Conservation (phyloP, 176 grass and related monocot genomes). For the Aegilops longissima region DNA sequence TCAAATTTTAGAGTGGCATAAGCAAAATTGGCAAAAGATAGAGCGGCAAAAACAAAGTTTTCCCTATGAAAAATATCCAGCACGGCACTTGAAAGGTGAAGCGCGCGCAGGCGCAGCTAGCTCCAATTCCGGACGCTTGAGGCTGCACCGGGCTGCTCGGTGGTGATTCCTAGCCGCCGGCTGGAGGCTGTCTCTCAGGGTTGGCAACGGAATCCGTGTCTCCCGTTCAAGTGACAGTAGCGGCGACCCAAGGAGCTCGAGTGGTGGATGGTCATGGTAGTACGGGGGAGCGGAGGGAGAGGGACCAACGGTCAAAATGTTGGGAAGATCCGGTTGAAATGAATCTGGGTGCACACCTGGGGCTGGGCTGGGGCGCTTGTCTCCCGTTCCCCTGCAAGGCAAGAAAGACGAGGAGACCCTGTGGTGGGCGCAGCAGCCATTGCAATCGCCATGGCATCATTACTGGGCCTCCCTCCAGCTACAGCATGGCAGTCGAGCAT, state of each 20-base stretch:
- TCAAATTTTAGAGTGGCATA: no score
- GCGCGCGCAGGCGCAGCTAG: no score
- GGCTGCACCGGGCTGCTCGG: no score
- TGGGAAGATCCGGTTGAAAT: background rate
- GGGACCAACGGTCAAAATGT: conserved; percentile 35
- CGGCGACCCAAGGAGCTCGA: no score
- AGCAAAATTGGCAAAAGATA: no score
- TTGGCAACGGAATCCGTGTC: conserved; percentile 33
- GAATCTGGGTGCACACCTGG: background rate
- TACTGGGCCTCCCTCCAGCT: no score
- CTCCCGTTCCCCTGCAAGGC: conserved; percentile 43
- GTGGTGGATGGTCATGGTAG: no score
- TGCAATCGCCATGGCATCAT: background rate
- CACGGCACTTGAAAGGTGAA: no score
- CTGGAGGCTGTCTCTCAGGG: background rate
- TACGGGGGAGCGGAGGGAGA: background rate
- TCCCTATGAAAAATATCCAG: no score
- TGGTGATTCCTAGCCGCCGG: background rate
- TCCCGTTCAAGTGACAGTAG: conserved; percentile 24
- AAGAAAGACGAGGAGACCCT: conserved; percentile 27
- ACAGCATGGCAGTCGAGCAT: no score
- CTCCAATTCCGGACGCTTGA: no score
- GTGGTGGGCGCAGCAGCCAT: conserved; percentile 1
- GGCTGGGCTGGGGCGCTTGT: conserved; percentile 26
- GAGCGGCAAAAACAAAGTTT: no score